A percentile compares a stretch with the other conserved stretches of the same genome.
Evolutionary conservation across 2,329 filamentous ascomycete species (phyloP).

Genomic region (Ceratocystis papillata): DNA sequence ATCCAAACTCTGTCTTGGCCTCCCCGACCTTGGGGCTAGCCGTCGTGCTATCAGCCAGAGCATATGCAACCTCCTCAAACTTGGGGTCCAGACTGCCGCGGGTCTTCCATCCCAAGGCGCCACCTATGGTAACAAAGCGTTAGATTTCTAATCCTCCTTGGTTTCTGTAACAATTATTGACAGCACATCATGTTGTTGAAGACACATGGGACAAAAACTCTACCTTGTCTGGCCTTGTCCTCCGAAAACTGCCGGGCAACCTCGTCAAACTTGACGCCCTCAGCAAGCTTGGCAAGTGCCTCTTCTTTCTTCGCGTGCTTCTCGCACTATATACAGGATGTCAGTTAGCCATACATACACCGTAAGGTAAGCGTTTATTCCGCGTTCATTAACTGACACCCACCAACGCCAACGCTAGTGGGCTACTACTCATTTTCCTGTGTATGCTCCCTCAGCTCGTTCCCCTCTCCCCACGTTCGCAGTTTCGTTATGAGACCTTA

Average conservation of each 20-base stretch:
- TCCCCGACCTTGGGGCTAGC: constrained; percentile 55
- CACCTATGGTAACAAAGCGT: constrained; percentile 41
- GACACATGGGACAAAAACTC: background rate
- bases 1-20: constrained; percentile 63
- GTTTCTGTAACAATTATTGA: background rate
- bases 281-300: constrained; percentile 55
- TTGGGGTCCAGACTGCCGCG: constrained; percentile 55
- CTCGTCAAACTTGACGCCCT: constrained; percentile 61
- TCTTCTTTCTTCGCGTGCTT: constrained; percentile 72
- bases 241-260: constrained; percentile 63
- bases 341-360: background rate
- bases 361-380: background rate
- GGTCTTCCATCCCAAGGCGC: constrained; percentile 61
- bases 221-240: constrained; percentile 61
- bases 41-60: constrained; percentile 55
- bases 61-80: constrained; percentile 64
- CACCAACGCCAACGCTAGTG: background rate
- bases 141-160: background rate
- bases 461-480: background rate
- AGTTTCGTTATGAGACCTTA: constrained; percentile 28
- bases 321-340: constrained; percentile 44
- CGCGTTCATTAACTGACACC: background rate
- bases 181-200: background rate
- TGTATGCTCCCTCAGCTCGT: background rate
- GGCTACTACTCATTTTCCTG: background rate